Conservation (phyloP, 768 basidiomycete species). For the Basidioascus undulatus region DNA sequence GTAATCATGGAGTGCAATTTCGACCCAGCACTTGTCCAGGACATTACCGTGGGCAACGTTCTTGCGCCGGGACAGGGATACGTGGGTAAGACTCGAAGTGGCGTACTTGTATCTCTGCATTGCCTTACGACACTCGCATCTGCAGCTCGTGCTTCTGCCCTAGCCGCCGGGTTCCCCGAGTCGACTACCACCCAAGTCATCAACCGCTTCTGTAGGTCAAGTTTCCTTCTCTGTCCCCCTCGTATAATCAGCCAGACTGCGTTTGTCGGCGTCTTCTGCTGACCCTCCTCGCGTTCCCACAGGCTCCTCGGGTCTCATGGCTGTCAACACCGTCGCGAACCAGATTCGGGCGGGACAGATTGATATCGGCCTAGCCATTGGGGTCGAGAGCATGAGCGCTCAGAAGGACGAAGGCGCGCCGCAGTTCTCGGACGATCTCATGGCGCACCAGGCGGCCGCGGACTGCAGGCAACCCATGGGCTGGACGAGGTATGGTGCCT, state of each 20-base stretch:
- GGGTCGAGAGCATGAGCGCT: slow-evolving; percentile 9
- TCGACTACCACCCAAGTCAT: slow-evolving; percentile 44
- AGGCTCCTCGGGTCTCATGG: slow-evolving; percentile 33
- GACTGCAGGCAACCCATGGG: slow-evolving; percentile 41
- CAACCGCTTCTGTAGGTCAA: slow-evolving; percentile 69
- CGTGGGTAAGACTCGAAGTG: too few relatives aligned
- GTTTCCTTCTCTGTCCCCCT: neutral
- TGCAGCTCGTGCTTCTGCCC: slow-evolving; percentile 46
- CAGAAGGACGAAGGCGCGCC: slow-evolving; percentile 4
- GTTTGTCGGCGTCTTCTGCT: neutral
- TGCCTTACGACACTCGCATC: too few relatives aligned
- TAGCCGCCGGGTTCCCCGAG: slow-evolving; percentile 63
- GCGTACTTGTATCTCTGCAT: too few relatives aligned
- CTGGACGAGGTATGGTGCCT: too few relatives aligned
- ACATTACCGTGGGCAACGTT: too few relatives aligned
- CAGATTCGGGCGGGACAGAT: slow-evolving; percentile 55
- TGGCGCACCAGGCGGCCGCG: slow-evolving; percentile 11
- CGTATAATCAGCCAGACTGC: neutral
- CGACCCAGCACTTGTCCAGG: too few relatives aligned
- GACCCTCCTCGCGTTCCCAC: too few relatives aligned
- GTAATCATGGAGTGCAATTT: too few relatives aligned
- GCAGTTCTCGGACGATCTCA: slow-evolving; percentile 11
- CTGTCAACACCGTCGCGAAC: slow-evolving; percentile 49
- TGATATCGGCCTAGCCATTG: slow-evolving; percentile 34
- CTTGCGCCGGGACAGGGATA: too few relatives aligned